These are phyloP conservation scores for Hypomontagnella monticulosa DNA, from an alignment of 495 filamentous ascomycete species.

Conservation along the genomic window DNA sequence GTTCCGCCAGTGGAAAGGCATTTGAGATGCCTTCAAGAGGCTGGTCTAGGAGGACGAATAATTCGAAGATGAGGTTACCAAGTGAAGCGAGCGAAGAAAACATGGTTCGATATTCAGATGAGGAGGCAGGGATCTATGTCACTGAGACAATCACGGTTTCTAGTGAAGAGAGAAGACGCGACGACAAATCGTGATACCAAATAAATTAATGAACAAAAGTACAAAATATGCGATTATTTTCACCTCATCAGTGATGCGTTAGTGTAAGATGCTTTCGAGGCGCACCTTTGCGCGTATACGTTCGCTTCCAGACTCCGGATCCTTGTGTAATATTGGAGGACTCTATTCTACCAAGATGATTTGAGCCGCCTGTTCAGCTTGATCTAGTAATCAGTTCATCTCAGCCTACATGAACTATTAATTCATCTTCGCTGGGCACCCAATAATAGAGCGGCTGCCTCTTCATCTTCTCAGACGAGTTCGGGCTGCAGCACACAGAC, in stretches of 20 bases:
- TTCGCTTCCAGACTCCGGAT: no score
- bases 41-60: conserved; percentile 10
- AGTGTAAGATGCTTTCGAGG: no score
- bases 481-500: no score
- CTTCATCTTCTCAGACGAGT: no score
- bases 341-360: no score
- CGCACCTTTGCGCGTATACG: no score
- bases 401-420: no score
- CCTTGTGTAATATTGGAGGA: no score
- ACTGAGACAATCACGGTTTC: conserved; percentile 16
- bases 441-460: no score
- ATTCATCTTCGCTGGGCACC: no score
- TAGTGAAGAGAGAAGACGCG: conserved; percentile 8
- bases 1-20: conserved; percentile 1
- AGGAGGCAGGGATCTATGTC: conserved; percentile 14
- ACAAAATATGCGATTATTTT: background rate
- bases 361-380: no score
- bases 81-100: conserved; percentile 19
- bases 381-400: no score
- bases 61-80: conserved; percentile 7
- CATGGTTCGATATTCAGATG: conserved; percentile 13
- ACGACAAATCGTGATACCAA: background rate
- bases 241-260: background rate
- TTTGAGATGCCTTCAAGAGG: conserved; percentile 15
- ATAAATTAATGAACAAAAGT: background rate